Evolutionary conservation across 768 basidiomycete species (phyloP).

Genomic region (Phaffia australis): DNA sequence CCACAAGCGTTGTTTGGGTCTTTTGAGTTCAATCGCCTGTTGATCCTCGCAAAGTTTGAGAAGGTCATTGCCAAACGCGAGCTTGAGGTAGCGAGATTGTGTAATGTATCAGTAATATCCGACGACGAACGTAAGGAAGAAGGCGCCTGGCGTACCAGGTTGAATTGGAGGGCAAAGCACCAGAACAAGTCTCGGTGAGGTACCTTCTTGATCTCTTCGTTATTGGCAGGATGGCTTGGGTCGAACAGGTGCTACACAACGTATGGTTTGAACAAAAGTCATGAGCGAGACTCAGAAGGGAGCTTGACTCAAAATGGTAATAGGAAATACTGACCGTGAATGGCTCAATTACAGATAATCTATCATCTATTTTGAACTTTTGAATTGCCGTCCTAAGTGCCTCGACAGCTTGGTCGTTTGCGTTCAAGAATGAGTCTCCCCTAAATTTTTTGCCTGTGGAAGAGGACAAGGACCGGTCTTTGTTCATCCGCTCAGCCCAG

Average conservation of each 20-base stretch:
- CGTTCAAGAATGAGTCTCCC: slow-evolving; percentile 6
- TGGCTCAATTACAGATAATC: slow-evolving; percentile 22
- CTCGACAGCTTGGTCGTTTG: slow-evolving; percentile 7
- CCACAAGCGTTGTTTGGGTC: slow-evolving; percentile 11
- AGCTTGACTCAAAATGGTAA: background rate
- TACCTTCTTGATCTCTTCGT: slow-evolving; percentile 7
- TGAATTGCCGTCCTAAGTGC: slow-evolving; percentile 1
- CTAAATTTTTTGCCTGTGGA: background rate
- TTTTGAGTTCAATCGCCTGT: slow-evolving; percentile 5
- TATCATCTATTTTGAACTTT: background rate
- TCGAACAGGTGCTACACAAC: slow-evolving; percentile 22
- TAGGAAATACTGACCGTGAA: slow-evolving; percentile 13
- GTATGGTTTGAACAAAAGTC: background rate
- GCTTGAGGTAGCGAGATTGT: background rate
- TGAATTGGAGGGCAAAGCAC: slow-evolving; percentile 16
- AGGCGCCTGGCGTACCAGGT: background rate
- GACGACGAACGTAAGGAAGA: background rate
- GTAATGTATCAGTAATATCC: background rate
- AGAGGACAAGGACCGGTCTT: slow-evolving; percentile 18
- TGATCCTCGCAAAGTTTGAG: slow-evolving; percentile 10
- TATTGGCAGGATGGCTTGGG: slow-evolving; percentile 9
- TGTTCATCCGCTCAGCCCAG: slow-evolving; percentile 19
- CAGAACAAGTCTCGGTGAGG: slow-evolving; percentile 26
- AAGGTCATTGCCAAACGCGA: slow-evolving; percentile 15
- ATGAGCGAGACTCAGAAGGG: background rate